Evolutionary conservation across 2,329 filamentous ascomycete species (phyloP), one percentile per base, ranked within the genome.

Genomic region (Fusarium humuli): DNA sequence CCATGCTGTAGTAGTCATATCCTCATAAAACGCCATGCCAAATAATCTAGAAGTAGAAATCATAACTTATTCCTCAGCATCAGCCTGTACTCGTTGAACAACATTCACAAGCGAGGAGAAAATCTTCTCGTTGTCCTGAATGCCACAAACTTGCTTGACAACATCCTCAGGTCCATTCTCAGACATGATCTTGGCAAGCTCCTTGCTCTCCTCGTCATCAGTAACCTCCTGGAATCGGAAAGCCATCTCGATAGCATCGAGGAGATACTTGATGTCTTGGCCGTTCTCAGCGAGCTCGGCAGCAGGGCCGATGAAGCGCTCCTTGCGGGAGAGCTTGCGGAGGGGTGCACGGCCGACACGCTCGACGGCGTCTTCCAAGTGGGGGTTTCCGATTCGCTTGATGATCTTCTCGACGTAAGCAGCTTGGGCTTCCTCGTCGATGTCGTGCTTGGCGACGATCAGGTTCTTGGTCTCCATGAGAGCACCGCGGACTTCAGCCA

Each of bases 201-300:
- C 91, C 72, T 83, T 85, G 70, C 92, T 97, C 87, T 98, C 96
- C 0, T 97, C 93, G 70, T 99, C 96, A 14, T 90, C 94, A 74
- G 94, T 89, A 59, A 98, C 92, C 75, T 97, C 93, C 84, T 98
- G 94, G 90, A 98, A 99, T 69, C 92, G 93, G 80, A 99, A 91
- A 9, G 93, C 91, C 90, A 95, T 94, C 85, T 98, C 95, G 47
- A 96, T 89, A 22, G 93, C 92, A 62, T 91, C 91, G 56, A 98
- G 85, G 30, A 99, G 87, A 56, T 88, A 90, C 61, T 90, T 86
- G 79, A 91, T 91, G 74, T 88, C 87, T 81, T 93, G 86, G 63
- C 89, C 94, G 65, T 87, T 86, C 85, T 97, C 94, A 47, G 94
- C 94, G 20, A 99, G 88, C 82, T 97, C 92, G 12, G 93, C 89